Evolutionary conservation across 768 basidiomycete genomes (phyloP).

Genomic region (Boletus huronensis): DNA sequence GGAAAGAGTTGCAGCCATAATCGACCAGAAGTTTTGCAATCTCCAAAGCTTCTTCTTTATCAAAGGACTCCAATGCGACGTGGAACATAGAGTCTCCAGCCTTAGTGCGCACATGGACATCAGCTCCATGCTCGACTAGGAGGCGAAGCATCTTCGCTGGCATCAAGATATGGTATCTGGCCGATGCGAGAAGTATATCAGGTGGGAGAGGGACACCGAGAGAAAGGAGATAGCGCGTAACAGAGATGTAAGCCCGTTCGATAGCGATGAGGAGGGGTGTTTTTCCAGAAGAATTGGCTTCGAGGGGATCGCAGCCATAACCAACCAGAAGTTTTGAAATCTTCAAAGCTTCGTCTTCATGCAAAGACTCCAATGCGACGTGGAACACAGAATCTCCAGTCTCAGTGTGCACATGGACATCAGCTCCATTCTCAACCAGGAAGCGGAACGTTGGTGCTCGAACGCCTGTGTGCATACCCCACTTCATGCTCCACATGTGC

Average conservation of each 20-base stretch:
- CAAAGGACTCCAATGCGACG: neutral
- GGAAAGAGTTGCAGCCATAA: no score
- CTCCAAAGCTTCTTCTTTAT: neutral
- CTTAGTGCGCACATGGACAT: neutral
- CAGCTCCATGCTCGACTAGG: neutral
- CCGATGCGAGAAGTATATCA: neutral
- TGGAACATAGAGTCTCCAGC: neutral
- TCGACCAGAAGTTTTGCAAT: neutral
- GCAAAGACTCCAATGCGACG: neutral
- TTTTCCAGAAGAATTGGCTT: neutral
- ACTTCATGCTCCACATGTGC: no score
- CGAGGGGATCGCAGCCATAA: neutral
- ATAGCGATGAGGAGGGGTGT: neutral
- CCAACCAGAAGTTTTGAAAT: no score
- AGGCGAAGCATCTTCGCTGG: neutral
- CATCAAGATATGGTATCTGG: neutral
- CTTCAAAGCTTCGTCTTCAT: no score
- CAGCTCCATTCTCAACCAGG: neutral
- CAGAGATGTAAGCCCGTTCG: neutral
- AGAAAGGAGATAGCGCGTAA: neutral
- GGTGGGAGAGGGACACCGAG: neutral
- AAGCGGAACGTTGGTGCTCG: neutral
- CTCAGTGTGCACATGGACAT: neutral
- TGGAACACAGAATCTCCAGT: neutral
- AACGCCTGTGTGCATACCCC: no score